Conservation (phyloP, 352 stramenopile species). For the Phytopythium cucurbitacearum region DNA sequence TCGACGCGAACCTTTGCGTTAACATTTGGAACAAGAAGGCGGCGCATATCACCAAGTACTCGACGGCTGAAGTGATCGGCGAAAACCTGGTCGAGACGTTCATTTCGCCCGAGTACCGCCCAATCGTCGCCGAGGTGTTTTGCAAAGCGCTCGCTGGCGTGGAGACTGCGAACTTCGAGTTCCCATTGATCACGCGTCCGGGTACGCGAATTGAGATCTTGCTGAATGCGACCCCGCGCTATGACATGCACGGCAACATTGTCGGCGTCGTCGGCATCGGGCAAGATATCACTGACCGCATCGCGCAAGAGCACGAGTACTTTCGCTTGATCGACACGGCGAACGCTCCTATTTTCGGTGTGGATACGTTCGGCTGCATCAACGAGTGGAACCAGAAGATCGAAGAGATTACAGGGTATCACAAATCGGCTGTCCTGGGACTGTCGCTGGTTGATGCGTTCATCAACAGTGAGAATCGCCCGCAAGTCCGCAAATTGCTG, state of each 20-base stretch:
- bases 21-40: constrained; percentile 93
- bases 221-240: constrained; percentile 66
- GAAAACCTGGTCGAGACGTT: constrained; percentile 85
- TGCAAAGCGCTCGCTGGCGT: constrained; percentile 62
- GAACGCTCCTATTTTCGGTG: constrained; percentile 71
- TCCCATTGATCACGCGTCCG: constrained; percentile 71
- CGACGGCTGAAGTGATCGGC: constrained; percentile 71
- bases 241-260: constrained; percentile 69
- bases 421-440: constrained; percentile 51
- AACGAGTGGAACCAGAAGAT: constrained; percentile 83
- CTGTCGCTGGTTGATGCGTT: constrained; percentile 61
- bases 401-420: constrained; percentile 65
- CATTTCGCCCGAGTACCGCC: constrained; percentile 69
- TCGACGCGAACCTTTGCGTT: constrained; percentile 84
- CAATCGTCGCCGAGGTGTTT: constrained; percentile 66
- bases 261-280: constrained; percentile 86
- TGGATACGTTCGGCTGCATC: constrained; percentile 68
- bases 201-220: constrained; percentile 74
- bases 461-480: constrained; percentile 48
- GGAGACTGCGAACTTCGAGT: constrained; percentile 86
- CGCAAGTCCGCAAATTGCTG: constrained; percentile 45
- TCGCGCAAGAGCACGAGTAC: constrained; percentile 76
- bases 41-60: constrained; percentile 84
- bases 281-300: constrained; percentile 79
- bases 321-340: constrained; percentile 73